Evolutionary conservation across 176 grass and related monocot species (phyloP).

Genomic region (Oryza officinalis): DNA sequence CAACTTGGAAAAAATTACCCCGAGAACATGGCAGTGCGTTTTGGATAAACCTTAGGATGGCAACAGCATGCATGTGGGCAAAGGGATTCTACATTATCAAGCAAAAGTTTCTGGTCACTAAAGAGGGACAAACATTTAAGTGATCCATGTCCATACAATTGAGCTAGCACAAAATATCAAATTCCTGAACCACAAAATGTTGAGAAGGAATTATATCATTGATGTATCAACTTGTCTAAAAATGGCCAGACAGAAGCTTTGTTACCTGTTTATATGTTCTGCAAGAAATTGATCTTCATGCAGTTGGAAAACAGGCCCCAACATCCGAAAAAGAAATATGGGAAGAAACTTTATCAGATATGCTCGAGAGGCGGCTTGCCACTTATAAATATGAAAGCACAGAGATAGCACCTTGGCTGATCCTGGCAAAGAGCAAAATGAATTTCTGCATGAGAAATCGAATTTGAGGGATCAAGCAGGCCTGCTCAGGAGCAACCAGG

Average conservation of each 20-base stretch:
- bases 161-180: constrained; percentile 30
- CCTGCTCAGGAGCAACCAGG: constrained; percentile 23
- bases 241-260: constrained; percentile 38
- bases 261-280: constrained; percentile 12
- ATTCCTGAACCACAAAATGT: constrained; percentile 17
- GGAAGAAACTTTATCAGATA: constrained; percentile 28
- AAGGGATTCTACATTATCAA: constrained; percentile 28
- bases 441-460: neutral
- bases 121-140: neutral
- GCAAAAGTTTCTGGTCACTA: constrained; percentile 21
- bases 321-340: constrained; percentile 22
- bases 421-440: constrained; percentile 10
- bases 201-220: constrained; percentile 20
- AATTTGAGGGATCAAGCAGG: constrained; percentile 33
- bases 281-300: constrained; percentile 12
- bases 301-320: constrained; percentile 7
- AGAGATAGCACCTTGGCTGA: neutral
- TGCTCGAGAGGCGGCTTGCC: constrained; percentile 25
- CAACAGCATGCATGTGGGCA: constrained; percentile 27
- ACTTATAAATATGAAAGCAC: constrained; percentile 12
- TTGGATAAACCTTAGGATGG: constrained; percentile 11
- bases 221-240: constrained; percentile 30
- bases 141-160: constrained; percentile 34
- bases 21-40: neutral
- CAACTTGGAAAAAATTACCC: neutral